Conservation (phyloP, 306 rosid species). For the Pterocarpus macrocarpus region DNA sequence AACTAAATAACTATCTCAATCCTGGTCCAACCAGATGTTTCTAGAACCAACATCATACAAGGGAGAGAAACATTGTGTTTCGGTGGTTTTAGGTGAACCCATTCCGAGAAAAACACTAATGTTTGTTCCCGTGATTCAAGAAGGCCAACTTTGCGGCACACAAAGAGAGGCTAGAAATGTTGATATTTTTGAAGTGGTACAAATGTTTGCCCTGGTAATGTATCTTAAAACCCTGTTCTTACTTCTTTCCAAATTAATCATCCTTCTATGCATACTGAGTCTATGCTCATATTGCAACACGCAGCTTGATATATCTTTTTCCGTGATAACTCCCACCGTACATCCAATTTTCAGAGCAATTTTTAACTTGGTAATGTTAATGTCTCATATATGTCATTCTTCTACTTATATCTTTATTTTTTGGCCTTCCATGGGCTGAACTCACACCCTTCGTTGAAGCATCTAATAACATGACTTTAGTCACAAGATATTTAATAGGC, state of each 20-base stretch:
- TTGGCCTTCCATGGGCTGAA: not conserved
- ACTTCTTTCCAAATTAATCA: not conserved
- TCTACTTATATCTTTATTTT: not conserved
- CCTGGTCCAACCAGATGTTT: conserved; percentile 32
- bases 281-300: not conserved
- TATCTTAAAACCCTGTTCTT: not conserved
- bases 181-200: conserved; percentile 26
- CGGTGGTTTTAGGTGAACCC: conserved; percentile 28
- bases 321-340: conserved; percentile 35
- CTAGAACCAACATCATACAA: conserved; percentile 1
- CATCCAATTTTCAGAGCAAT: conserved; percentile 37
- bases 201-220: conserved; percentile 38
- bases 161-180: not conserved
- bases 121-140: conserved; percentile 22
- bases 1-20: too few species aligned
- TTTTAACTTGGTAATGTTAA: conserved; percentile 39
- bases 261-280: not conserved
- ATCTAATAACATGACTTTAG: not conserved
- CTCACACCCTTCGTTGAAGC: not conserved
- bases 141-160: not conserved
- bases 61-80: conserved; percentile 43
- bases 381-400: not conserved
- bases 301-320: conserved; percentile 42
- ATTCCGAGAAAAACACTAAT: not conserved
- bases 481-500: not conserved